A percentile compares a stretch with the other conserved stretches of the same genome.
Evolutionary conservation across 2,329 filamentous ascomycete species (phyloP).

Genomic region (Sporothrix variecibatus): DNA sequence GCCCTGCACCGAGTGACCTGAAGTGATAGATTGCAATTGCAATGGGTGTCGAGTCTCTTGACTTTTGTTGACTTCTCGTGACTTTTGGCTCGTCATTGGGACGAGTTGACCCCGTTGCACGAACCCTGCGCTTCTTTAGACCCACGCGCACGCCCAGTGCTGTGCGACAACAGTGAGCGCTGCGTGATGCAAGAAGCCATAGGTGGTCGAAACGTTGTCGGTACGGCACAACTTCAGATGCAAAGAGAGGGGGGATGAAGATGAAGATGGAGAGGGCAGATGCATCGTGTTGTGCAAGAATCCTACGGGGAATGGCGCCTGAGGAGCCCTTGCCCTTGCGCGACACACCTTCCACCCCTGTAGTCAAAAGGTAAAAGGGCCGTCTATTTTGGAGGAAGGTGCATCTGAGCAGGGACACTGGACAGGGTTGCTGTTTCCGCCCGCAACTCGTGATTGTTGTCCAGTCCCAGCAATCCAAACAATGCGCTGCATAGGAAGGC

Average conservation of each 20-base stretch:
- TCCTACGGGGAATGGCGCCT: conserved; percentile 5
- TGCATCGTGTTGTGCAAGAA: conserved; percentile 10
- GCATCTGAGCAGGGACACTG: background rate
- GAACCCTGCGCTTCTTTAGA: conserved; percentile 2
- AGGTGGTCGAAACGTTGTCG: background rate
- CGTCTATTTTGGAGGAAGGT: conserved; percentile 17
- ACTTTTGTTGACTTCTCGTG: background rate
- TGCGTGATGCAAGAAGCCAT: background rate
- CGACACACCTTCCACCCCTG: background rate
- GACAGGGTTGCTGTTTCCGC: conserved; percentile 4
- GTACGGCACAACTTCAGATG: conserved; percentile 7
- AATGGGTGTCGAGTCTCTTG: background rate
- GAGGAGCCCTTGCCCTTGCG: background rate
- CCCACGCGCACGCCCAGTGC: conserved; percentile 1
- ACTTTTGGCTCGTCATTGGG: background rate
- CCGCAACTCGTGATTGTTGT: background rate
- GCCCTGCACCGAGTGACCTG: background rate
- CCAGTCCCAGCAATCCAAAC: background rate
- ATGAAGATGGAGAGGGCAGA: background rate
- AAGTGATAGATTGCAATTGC: background rate
- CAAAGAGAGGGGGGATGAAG: background rate
- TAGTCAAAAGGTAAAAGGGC: conserved; percentile 14
- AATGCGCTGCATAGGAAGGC: background rate
- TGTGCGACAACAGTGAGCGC: background rate
- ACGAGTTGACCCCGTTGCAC: background rate